Base-by-base conservation (phyloP, 2,329 filamentous ascomycete genomes). In the Penicillium sp. region DNA sequence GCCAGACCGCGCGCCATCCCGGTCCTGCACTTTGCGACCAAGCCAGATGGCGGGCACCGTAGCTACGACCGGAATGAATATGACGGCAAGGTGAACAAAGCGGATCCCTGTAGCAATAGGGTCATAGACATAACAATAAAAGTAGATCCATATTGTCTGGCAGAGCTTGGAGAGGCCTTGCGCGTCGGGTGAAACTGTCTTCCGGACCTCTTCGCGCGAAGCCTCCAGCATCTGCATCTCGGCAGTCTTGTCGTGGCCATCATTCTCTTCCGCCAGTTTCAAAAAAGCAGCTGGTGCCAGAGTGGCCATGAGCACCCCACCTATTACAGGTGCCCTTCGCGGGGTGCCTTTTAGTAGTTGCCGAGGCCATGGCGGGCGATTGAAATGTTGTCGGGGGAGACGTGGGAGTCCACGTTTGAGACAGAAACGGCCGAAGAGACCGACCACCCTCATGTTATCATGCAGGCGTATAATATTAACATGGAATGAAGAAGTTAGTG, bases 21-120 rank as follows among this genome's bases (percentile, higher is more conserved):
- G 83, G 35, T 86, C 79, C 2, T 82, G 77, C 49, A 85, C 79
- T 45, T 88, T 81, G 35, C 73, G 71, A 1, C 94, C 94, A 57
- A 96, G 59, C 89, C 90, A 97, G 57, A 96, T 86, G 0, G 81
- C 82, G 0, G 94, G 94, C 7, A 96, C 85, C 0, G 90, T 83
- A 1, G 89, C 73, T 53, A 99, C 86, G 42, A 99, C 92, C 0
- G 94, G 94, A 21, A 97, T 87, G 70, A 99, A 99, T 55, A 99
- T 94, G 58, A 89, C 75, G 48, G 91, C 85, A 6, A 99, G 80
- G 70, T 97, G 91, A 19, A 97, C 75, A 67, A 99, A 96, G n/a
- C 94, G 85, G 47, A 93, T 74, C 0, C 90, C 90, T 0, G 93
- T 99, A 55, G 89, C 92, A 27, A 97, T 74, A 0, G 94, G 93